These are phyloP conservation scores for Saccharum officinarum DNA, from an alignment of 176 grass and related monocot genomes.

Conservation along the genomic window DNA sequence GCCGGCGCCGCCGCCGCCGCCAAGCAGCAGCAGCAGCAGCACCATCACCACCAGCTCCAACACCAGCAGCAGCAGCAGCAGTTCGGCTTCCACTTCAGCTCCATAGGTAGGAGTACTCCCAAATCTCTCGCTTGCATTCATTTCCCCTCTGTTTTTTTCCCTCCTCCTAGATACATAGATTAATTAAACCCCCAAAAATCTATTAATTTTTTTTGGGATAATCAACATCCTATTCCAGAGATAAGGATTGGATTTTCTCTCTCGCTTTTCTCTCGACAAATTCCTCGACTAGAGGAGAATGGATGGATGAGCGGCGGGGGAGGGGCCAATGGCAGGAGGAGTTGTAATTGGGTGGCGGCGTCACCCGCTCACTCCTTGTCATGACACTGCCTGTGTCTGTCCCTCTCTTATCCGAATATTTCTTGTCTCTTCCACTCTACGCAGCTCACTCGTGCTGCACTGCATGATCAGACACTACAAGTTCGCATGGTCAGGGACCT, in stretches of 20 bases:
- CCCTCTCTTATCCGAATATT: conserved; percentile 60
- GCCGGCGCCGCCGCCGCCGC: conserved; percentile 38
- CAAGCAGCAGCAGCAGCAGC: not conserved
- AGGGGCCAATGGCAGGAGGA: conserved; percentile 22
- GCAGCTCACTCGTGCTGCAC: conserved; percentile 32
- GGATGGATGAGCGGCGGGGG: not conserved
- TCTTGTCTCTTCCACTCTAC: conserved; percentile 40
- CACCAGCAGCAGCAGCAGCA: conserved; percentile 31
- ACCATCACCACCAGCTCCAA: not conserved
- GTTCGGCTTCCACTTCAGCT: conserved; percentile 56
- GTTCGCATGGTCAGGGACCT: conserved; percentile 44
- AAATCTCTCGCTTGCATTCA: conserved; percentile 5
- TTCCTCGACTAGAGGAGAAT: not conserved
- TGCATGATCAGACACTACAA: conserved; percentile 33
- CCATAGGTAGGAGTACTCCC: conserved; percentile 31
- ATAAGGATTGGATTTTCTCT: not conserved
- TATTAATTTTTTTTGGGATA: not conserved
- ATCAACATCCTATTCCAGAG: conserved; percentile 7
- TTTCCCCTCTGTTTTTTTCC: not conserved
- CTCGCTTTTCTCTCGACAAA: conserved; percentile 6
- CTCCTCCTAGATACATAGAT: not conserved
- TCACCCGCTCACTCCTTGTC: conserved; percentile 38
- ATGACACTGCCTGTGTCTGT: conserved; percentile 51
- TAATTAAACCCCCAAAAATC: not conserved
- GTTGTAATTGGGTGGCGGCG: conserved; percentile 26